Evolutionary conservation across 2,329 filamentous ascomycete genomes (phyloP).

Genomic region (Dryadomyces quercivorus): DNA sequence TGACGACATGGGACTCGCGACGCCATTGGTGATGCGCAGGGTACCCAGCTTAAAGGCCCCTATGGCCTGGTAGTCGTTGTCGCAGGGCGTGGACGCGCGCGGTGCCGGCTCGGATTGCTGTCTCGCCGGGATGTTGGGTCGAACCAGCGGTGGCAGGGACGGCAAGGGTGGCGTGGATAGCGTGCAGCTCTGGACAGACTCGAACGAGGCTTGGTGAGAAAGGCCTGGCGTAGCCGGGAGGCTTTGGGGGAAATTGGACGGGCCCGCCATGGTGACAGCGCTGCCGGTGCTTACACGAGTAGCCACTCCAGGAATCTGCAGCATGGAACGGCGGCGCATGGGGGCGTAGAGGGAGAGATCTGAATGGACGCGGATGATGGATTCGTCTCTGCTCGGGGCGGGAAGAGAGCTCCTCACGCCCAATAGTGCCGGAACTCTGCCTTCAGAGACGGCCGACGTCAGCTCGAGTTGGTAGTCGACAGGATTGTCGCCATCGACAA

Average conservation of each 20-base stretch:
- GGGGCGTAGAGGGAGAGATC: conserved; percentile 35
- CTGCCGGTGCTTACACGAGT: conserved; percentile 23
- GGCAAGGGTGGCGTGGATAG: conserved; percentile 6
- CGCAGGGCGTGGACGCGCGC: conserved; percentile 36
- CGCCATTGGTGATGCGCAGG: conserved; percentile 49
- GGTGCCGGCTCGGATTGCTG: conserved; percentile 14
- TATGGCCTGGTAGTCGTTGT: conserved; percentile 45
- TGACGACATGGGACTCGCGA: conserved; percentile 31
- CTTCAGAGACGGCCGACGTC: conserved; percentile 22
- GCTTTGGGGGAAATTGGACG: conserved; percentile 25
- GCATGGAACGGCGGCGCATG: conserved; percentile 33
- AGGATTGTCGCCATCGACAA: conserved; percentile 21
- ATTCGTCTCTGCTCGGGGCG: conserved; percentile 12
- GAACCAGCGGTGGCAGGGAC: not conserved
- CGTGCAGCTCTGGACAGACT: conserved; percentile 19
- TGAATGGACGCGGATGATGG: conserved; percentile 29
- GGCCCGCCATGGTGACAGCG: conserved; percentile 13
- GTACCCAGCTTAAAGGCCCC: conserved; percentile 52
- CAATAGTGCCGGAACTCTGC: conserved; percentile 18
- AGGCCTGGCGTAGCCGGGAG: conserved; percentile 24
- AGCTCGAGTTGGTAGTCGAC: conserved; percentile 22
- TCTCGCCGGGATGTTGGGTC: conserved; percentile 4
- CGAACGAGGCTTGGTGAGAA: conserved; percentile 26
- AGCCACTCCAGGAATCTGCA: conserved; percentile 37
- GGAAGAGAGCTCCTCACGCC: conserved; percentile 24